Evolutionary conservation across 371 early-diverging fungal genomes (phyloP).

Genomic region (Mortierella sp.): DNA sequence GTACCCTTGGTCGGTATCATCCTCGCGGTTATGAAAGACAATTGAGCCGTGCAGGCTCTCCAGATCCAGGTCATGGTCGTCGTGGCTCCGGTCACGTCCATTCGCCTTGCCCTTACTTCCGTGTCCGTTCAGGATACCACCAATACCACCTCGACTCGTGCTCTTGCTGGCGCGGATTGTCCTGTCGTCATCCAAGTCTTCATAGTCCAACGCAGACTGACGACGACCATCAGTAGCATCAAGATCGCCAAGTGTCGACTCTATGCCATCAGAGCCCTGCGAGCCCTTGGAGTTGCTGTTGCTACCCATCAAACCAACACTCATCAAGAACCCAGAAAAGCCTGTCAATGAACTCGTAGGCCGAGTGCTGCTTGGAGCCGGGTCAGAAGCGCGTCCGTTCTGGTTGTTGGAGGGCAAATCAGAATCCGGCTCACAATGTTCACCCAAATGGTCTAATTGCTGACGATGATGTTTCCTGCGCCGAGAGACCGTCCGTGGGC

Average conservation of each 20-base stretch:
- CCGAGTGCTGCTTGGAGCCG: neutral
- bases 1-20: constrained; percentile 8
- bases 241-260: neutral
- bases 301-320: constrained; percentile 32
- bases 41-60: constrained; percentile 57
- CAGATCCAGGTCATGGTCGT: constrained; percentile 50
- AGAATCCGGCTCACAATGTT: constrained; percentile 1
- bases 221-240: neutral
- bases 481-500: constrained; percentile 12
- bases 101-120: constrained; percentile 10
- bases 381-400: neutral
- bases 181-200: constrained; percentile 34
- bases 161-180: constrained; percentile 55
- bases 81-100: neutral
- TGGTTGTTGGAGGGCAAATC: neutral
- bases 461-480: constrained; percentile 42
- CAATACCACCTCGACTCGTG: constrained; percentile 22
- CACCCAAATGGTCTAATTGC: constrained; percentile 25
- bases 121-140: constrained; percentile 18
- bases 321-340: constrained; percentile 42
- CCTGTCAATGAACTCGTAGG: constrained; percentile 38
- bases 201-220: constrained; percentile 2
- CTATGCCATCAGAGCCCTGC: neutral
- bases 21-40: constrained; percentile 31
- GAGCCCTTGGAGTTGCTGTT: neutral